Evolutionary conservation across 2,329 filamentous ascomycete species (phyloP).

Genomic region (Fusarium beomiforme): DNA sequence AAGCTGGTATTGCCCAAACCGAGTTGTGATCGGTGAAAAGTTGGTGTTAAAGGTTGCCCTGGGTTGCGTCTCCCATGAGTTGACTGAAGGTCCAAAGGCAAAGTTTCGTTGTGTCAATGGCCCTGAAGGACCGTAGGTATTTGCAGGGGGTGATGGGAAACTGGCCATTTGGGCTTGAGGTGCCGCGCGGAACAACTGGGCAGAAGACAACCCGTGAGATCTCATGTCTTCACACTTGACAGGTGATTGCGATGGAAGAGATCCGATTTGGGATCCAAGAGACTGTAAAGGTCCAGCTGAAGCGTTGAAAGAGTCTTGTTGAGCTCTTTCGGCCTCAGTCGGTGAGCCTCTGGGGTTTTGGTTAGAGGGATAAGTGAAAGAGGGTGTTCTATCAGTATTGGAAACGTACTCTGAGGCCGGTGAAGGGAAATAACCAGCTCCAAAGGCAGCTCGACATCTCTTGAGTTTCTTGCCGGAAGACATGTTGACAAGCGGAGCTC

Average conservation of each 20-base stretch:
- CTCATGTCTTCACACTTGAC: neutral
- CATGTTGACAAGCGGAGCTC: constrained; percentile 21
- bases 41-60: neutral
- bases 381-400: neutral
- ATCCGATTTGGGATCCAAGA: neutral
- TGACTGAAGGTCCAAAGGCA: neutral
- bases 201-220: neutral
- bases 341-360: neutral
- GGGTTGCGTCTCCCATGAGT: neutral
- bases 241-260: neutral
- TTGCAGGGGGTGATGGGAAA: neutral
- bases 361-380: neutral
- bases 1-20: neutral
- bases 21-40: constrained; percentile 11
- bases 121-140: neutral
- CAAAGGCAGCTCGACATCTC: constrained; percentile 9
- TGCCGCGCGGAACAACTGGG: neutral
- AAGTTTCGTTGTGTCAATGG: neutral
- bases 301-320: neutral
- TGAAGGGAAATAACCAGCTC: neutral
- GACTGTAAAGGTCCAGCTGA: neutral
- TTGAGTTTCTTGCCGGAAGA: constrained; percentile 25
- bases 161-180: neutral
- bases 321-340: neutral
- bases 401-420: constrained; percentile 14